Evolutionary conservation across 108 stramenopile genomes (phyloP).

Genomic region (Nitzschia sp.): DNA sequence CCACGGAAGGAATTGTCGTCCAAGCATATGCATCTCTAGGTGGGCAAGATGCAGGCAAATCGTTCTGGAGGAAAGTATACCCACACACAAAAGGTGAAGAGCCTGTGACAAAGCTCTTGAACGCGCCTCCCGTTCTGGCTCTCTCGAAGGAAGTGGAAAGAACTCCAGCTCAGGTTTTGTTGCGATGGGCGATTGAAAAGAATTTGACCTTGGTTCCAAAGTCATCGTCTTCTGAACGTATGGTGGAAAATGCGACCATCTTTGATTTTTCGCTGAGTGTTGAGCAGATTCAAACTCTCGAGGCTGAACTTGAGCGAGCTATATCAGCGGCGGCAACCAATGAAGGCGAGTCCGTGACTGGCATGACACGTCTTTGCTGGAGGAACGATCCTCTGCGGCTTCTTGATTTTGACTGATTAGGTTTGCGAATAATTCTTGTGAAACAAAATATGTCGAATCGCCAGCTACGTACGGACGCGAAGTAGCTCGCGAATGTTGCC

Average conservation of each 20-base stretch:
- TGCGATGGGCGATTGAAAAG: constrained; percentile 66
- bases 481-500: constrained; percentile 83
- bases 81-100: constrained; percentile 17
- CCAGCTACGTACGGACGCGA: constrained; percentile 31
- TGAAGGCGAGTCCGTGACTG: constrained; percentile 21
- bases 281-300: constrained; percentile 30
- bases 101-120: constrained; percentile 22
- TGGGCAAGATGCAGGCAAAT: constrained; percentile 66
- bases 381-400: constrained; percentile 61
- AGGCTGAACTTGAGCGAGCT: constrained; percentile 10
- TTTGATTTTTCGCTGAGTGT: constrained; percentile 46
- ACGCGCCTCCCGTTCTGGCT: constrained; percentile 42
- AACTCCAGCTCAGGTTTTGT: constrained; percentile 69
- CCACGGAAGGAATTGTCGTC: constrained; percentile 61
- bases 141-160: constrained; percentile 40
- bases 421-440: not conserved
- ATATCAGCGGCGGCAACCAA: constrained; percentile 13
- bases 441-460: not conserved
- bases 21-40: constrained; percentile 80
- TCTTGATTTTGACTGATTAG: constrained; percentile 58
- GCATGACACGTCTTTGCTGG: constrained; percentile 67
- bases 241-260: constrained; percentile 57
- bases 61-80: constrained; percentile 51
- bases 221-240: constrained; percentile 33
- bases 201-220: constrained; percentile 68